A percentile compares a stretch with the other conserved stretches of the same genome.
Conservation (phyloP, 1,139 yeast genomes). For the Geotrichum citri-aurantii region DNA sequence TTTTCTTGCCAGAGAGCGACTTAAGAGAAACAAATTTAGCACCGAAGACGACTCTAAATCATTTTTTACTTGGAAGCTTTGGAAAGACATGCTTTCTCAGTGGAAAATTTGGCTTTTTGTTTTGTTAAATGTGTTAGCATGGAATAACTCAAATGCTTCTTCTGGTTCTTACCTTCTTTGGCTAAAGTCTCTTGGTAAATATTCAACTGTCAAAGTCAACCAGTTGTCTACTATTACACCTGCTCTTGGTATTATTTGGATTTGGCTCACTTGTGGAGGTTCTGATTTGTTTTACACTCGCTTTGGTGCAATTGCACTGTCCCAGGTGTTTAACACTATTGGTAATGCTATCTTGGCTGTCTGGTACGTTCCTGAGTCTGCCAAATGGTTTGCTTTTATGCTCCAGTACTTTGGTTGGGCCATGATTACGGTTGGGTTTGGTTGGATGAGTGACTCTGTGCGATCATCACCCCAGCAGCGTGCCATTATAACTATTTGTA, state of each 20-base stretch:
- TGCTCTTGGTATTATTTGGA: constrained; percentile 47
- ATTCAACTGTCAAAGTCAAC: constrained; percentile 40
- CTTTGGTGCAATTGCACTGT: constrained; percentile 51
- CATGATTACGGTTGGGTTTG: constrained; percentile 36
- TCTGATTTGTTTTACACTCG: constrained; percentile 52
- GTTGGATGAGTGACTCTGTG: constrained; percentile 22
- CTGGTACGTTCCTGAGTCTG: constrained; percentile 44
- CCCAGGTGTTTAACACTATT: constrained; percentile 46
- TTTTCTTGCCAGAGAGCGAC: constrained; percentile 51
- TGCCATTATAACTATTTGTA: constrained; percentile 38
- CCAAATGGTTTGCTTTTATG: constrained; percentile 46
- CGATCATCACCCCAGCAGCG: constrained; percentile 35
- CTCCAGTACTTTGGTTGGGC: constrained; percentile 44
- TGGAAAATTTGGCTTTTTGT: constrained; percentile 47
- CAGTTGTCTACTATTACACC: constrained; percentile 45
- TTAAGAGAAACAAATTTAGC: constrained; percentile 9
- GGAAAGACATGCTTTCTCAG: constrained; percentile 44
- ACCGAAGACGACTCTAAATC: constrained; percentile 11
- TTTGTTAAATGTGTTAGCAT: constrained; percentile 51
- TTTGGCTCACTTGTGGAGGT: constrained; percentile 41
- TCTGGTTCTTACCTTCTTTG: constrained; percentile 52
- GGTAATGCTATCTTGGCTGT: constrained; percentile 44
- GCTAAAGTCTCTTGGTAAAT: constrained; percentile 44
- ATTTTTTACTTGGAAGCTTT: constrained; percentile 31
- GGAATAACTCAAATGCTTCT: constrained; percentile 52